Conservation (phyloP, 768 basidiomycete genomes). For the Mycena polygramma region DNA sequence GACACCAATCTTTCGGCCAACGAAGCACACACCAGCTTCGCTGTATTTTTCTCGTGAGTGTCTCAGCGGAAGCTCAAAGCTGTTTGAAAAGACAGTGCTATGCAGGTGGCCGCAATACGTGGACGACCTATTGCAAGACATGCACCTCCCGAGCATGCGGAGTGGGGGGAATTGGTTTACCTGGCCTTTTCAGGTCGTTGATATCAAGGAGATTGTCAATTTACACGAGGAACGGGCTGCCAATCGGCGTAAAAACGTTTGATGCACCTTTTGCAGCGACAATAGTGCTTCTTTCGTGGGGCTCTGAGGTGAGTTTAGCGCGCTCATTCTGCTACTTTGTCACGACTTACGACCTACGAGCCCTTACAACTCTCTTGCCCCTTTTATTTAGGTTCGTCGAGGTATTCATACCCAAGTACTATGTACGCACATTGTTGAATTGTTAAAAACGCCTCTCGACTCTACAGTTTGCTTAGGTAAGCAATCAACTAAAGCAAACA, state of each 20-base stretch:
- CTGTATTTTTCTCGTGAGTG: constrained; percentile 68
- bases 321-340: too few species aligned
- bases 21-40: constrained; percentile 62
- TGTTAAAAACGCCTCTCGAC: too few species aligned
- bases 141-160: constrained; percentile 63
- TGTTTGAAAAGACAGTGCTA: not conserved
- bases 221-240: constrained; percentile 62
- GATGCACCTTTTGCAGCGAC: too few species aligned
- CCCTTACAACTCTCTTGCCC: too few species aligned
- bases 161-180: constrained; percentile 76
- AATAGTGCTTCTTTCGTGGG: too few species aligned
- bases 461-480: too few species aligned
- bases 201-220: constrained; percentile 59
- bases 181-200: constrained; percentile 70
- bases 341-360: too few species aligned
- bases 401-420: too few species aligned
- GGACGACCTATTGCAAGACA: constrained; percentile 71
- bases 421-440: too few species aligned
- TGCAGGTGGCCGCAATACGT: constrained; percentile 71
- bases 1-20: constrained; percentile 62
- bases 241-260: constrained; percentile 14
- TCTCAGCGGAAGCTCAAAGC: not conserved
- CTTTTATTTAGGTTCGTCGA: too few species aligned
- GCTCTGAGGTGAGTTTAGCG: too few species aligned
- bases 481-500: too few species aligned